Evolutionary conservation across 2,329 filamentous ascomycete species (phyloP).

Genomic region (Coniella vitis): DNA sequence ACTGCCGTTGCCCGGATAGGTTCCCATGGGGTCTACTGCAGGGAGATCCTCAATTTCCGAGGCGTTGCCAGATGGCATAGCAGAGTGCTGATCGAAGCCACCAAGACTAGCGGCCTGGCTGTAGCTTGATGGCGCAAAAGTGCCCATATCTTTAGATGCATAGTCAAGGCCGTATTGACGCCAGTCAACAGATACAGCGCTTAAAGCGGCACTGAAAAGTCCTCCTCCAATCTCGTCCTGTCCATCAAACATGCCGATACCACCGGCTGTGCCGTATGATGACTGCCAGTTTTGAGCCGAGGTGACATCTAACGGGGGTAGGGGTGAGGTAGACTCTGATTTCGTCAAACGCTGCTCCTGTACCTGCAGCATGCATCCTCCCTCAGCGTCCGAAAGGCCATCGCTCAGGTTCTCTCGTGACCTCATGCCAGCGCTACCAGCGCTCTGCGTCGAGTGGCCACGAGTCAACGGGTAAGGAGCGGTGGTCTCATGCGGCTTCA

Average conservation of each 20-base stretch:
- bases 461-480: constrained; percentile 55
- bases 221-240: constrained; percentile 40
- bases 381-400: constrained; percentile 30
- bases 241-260: constrained; percentile 51
- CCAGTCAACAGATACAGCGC: constrained; percentile 49
- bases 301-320: constrained; percentile 55
- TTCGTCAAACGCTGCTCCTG: constrained; percentile 47
- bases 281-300: constrained; percentile 36
- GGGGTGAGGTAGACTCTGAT: constrained; percentile 56
- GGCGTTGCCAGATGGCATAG: constrained; percentile 59
- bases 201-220: constrained; percentile 48
- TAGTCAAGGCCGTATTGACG: constrained; percentile 46
- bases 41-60: constrained; percentile 58
- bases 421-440: constrained; percentile 40
- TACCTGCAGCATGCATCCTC: constrained; percentile 29
- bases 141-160: constrained; percentile 37
- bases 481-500: constrained; percentile 53
- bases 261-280: constrained; percentile 32
- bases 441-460: constrained; percentile 50
- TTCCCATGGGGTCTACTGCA: constrained; percentile 38
- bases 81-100: constrained; percentile 47
- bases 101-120: constrained; percentile 49
- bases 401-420: constrained; percentile 37
- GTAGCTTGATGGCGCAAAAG: constrained; percentile 47
- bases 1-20: constrained; percentile 40